Evolutionary conservation across 1,284 basidiomycete species (phyloP).

Genomic region (Cryptococcus depauperatus): DNA sequence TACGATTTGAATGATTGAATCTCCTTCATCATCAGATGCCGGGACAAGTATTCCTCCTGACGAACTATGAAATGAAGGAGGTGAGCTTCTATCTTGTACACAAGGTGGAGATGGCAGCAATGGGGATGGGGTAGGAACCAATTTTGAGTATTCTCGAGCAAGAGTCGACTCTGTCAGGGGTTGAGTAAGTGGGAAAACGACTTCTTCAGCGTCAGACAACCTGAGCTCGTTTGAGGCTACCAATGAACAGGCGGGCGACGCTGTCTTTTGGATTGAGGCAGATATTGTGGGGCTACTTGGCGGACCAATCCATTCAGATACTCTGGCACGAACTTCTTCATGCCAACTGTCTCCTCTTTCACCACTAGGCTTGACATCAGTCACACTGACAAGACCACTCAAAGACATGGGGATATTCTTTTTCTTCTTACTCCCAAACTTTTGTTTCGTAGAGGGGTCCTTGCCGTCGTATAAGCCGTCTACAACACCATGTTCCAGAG

Average conservation of each 20-base stretch:
- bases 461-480: no score
- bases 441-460: no score
- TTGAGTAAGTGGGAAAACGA: slow-evolving; percentile 25
- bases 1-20: slow-evolving; percentile 17
- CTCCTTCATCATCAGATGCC: slow-evolving; percentile 5
- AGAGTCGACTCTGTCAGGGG: slow-evolving; percentile 32
- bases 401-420: no score
- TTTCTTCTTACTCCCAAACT: no score
- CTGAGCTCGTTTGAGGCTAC: background rate
- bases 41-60: background rate
- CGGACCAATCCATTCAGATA: slow-evolving; percentile 21
- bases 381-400: slow-evolving; percentile 15
- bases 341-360: slow-evolving; percentile 23
- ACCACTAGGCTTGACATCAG: slow-evolving; percentile 24
- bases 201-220: background rate
- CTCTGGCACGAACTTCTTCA: slow-evolving; percentile 21
- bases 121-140: background rate
- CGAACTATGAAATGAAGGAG: background rate
- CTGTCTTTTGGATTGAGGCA: background rate
- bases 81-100: background rate
- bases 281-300: slow-evolving; percentile 3
- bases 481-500: no score
- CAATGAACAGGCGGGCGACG: no score
- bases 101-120: background rate
- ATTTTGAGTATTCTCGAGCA: slow-evolving; percentile 19